Base-by-base conservation (phyloP, 495 filamentous ascomycete species). In the Penicillium waksmanii region DNA sequence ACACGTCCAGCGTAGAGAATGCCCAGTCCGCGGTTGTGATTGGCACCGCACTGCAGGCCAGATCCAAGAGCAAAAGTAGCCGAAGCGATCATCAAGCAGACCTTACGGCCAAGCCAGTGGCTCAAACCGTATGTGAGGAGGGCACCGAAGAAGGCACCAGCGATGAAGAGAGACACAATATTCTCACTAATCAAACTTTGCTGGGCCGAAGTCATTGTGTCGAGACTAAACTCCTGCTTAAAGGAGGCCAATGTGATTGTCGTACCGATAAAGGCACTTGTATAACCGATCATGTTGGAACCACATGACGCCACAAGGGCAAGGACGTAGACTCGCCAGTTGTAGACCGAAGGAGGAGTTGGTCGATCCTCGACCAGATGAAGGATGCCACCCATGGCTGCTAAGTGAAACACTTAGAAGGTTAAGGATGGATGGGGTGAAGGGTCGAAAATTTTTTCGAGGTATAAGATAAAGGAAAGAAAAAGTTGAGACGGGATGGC, bases 211-310 rank as follows among this genome's bases (percentile, higher is more conserved):
- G 66, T 58, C 69, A 82, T 77, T 15, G 78, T 60, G 31, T 76
- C 67, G 34, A 86, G 79, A 31, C 76, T 68, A 60, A 90, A 89
- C 66, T 87, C 85, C 1, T 63, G 35, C 52, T 74, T 70, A 72
- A 89, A 90, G 6, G 87, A 87, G 0, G 73, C 63, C 38, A 89
- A 73, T 15, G 86, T 83, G 19, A 89, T 77, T 2, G 86, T 89
- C 7, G 82, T 87, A 57, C 88, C 88, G 52, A 90, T 89, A 74
- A 90, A 90, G 55, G 86, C 84, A 56, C 80, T 82, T 62, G 88
- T 87, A 67, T 89, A 90, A 36, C 88, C 87, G 63, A 88, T 89
- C 83, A 85, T 89, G 60, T 85, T 87, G 60, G 87, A 84, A 61
- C 86, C 87, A 61, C 87, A 89, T 38, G 85, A 86, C 31, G 87